Conservation (phyloP, 306 rosid species). For the Prunus fruticosa region DNA sequence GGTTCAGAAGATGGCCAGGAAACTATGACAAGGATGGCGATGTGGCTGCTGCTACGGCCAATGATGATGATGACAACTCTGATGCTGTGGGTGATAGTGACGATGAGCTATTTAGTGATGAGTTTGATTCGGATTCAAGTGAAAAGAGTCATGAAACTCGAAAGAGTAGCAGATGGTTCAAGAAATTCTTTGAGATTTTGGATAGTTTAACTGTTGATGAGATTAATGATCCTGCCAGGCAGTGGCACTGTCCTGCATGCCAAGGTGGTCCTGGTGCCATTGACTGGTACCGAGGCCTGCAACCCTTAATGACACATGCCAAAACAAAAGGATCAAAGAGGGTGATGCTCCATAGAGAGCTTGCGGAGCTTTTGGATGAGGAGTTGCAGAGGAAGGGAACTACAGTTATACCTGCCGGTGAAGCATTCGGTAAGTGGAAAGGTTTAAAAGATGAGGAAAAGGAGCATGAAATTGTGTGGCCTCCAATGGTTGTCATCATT, state of each 20-base stretch:
- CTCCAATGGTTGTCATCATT: conserved; percentile 77
- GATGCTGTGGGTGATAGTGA: conserved; percentile 54
- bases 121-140: conserved; percentile 64
- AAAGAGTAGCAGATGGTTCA: conserved; percentile 53
- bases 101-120: conserved; percentile 66
- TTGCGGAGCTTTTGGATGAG: conserved; percentile 75
- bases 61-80: no score
- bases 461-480: conserved; percentile 86
- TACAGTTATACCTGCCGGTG: conserved; percentile 65
- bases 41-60: no score
- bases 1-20: conserved; percentile 18
- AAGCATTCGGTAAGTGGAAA: conserved; percentile 77
- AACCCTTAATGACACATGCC: conserved; percentile 78
- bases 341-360: conserved; percentile 70
- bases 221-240: conserved; percentile 62
- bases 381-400: conserved; percentile 69
- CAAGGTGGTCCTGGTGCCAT: conserved; percentile 88
- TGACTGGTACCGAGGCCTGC: conserved; percentile 85
- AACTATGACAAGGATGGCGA: no score
- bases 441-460: conserved; percentile 62
- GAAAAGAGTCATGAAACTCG: conserved; percentile 68
- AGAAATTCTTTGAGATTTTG: conserved; percentile 53
- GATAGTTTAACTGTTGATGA: conserved; percentile 48
- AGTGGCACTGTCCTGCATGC: conserved; percentile 95
- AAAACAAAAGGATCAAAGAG: conserved; percentile 77